Base-by-base conservation (phyloP, 768 basidiomycete genomes). In the Lactarius quietus region DNA sequence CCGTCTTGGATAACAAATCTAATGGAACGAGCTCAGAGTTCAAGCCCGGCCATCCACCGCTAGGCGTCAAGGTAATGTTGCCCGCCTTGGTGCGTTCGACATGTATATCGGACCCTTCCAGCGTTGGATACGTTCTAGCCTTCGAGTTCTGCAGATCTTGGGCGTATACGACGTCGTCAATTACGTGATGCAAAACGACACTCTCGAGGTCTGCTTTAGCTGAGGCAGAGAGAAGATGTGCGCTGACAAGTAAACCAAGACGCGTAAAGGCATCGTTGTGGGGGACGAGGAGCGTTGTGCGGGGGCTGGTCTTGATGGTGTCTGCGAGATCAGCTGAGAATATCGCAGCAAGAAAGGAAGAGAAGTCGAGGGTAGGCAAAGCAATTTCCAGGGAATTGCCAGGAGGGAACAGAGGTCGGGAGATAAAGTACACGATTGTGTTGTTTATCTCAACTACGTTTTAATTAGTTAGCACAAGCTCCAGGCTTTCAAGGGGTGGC, bases 221-320 rank as follows among this genome's bases (percentile, higher is more conserved):
- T 35, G 89, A 83, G 2, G 92, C 78, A 0, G 90, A 80, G 17
- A 98, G 84, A 14, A 99, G 84, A 74, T 98, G 93, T 18, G 83
- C 84, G 77, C 92, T 94, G 67, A 93, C 89, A 52, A 99, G 83
- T 60, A 81, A 71, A 6, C 97, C 97, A 7, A 98, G 83, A 9
- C 87, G 83, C 67, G 86, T 84, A 79, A 97, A 99, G 0, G 94
- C 97, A n/a, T 78, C 74, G 72, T 99, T 99, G 53, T 84, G 86
- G 10, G 97, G 97, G 38, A 97, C 86, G 45, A 99, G 83, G 64
- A 94, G 83, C 3, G 95, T 89, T 0, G 89, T 88, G 9, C 84
- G 84, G 5, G 91, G 88, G 28, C 83, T 83, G 26, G 72, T 79
- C 72, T 85, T 82, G 64, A 93, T 77, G 26, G 77, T 80, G 36